Evolutionary conservation across 768 basidiomycete genomes (phyloP).

Genomic region (Zangia roseola): DNA sequence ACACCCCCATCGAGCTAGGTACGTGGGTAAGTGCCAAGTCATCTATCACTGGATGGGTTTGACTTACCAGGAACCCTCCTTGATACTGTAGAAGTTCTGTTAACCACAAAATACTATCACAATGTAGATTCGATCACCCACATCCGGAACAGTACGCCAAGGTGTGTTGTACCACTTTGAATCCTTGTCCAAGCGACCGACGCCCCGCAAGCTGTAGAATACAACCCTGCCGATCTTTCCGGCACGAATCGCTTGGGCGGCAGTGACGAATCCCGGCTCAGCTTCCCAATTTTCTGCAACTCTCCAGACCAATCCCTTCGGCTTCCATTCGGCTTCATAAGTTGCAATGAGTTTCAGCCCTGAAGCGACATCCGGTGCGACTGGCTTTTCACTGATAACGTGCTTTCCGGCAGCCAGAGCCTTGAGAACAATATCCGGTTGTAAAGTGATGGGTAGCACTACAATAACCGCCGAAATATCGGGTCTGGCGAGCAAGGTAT

Average conservation of each 20-base stretch:
- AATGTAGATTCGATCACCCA: constrained; percentile 34
- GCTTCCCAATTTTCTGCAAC: constrained; percentile 78
- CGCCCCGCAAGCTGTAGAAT: constrained; percentile 58
- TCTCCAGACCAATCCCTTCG: constrained; percentile 72
- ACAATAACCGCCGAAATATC: constrained; percentile 77
- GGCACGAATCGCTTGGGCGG: constrained; percentile 46
- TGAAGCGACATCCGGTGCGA: constrained; percentile 64
- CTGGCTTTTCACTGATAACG: constrained; percentile 86
- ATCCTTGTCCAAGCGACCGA: constrained; percentile 55
- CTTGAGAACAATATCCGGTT: constrained; percentile 65
- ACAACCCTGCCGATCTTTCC: constrained; percentile 72
- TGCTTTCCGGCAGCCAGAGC: constrained; percentile 78
- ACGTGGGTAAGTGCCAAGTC: constrained; percentile 1
- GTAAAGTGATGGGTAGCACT: constrained; percentile 72
- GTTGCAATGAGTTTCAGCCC: constrained; percentile 63
- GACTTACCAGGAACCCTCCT: constrained; percentile 77
- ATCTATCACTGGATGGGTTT: background rate
- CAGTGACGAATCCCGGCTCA: constrained; percentile 51
- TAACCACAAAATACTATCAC: background rate
- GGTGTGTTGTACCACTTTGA: constrained; percentile 79
- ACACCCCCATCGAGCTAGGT: constrained; percentile 76
- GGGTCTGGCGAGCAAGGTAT: constrained; percentile 59
- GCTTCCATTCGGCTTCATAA: constrained; percentile 64
- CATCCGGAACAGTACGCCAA: constrained; percentile 83
- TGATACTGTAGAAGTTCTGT: constrained; percentile 49